phyloP scores from a whole-genome alignment of 176 grass and related monocot species.

The Guadua angustifolia region DNA sequence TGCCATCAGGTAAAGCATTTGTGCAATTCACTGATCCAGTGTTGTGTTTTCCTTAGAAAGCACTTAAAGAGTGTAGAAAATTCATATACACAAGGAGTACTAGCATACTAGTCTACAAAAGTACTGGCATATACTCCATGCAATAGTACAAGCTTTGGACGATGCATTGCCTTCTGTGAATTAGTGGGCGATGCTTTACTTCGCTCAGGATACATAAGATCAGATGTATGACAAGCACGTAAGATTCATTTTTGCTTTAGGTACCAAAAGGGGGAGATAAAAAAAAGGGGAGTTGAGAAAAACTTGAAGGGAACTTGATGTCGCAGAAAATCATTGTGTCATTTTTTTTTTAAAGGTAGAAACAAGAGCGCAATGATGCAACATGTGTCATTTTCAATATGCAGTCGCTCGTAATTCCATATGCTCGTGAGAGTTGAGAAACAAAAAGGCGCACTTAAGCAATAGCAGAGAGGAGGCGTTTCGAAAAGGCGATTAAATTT shows the following conservation, averaged over 20 bases:
- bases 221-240: constrained; percentile 24
- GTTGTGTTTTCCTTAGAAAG: background rate
- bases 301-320: constrained; percentile 30
- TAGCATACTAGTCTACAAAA: background rate
- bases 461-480: too few relatives aligned
- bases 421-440: background rate
- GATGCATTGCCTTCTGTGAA: background rate
- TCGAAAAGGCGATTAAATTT: background rate
- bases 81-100: background rate
- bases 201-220: constrained; percentile 31
- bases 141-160: background rate
- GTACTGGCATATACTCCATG: background rate
- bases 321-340: constrained; percentile 27
- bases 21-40: background rate
- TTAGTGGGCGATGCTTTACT: constrained; percentile 27
- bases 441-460: too few relatives aligned
- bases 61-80: background rate
- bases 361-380: too few relatives aligned
- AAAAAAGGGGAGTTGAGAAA: background rate
- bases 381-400: constrained; percentile 16
- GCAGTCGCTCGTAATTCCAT: background rate
- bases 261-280: background rate
- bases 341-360: too few relatives aligned
- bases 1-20: background rate
- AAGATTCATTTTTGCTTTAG: background rate